Percentiles rank a stretch among this genome's conserved stretches.
Conservation (phyloP, 2,329 filamentous ascomycete species). For the Epichloe uncinata region DNA sequence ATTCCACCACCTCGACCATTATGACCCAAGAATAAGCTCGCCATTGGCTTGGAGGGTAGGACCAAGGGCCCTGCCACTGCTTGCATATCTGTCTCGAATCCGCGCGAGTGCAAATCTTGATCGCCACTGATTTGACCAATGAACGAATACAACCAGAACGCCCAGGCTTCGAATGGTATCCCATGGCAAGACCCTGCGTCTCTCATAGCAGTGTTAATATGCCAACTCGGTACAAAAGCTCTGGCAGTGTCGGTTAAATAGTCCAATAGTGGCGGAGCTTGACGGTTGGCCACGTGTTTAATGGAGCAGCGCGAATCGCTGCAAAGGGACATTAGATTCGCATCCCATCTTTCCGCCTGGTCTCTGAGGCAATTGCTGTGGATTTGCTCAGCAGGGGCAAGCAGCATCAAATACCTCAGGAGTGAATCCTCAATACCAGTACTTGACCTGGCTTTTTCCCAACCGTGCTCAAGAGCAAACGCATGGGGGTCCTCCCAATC, state of each 20-base stretch:
- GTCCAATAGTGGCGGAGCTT: slow-evolving; percentile 21
- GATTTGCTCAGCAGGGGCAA: slow-evolving; percentile 17
- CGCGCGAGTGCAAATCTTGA: slow-evolving; percentile 16
- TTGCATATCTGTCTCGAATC: slow-evolving; percentile 12
- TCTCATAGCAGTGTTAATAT: slow-evolving; percentile 15
- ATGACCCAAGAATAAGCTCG: slow-evolving; percentile 25
- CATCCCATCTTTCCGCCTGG: slow-evolving; percentile 20
- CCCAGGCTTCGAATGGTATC: slow-evolving; percentile 25
- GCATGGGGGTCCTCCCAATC: slow-evolving; percentile 22
- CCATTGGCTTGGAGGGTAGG: slow-evolving; percentile 25
- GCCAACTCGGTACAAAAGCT: slow-evolving; percentile 17
- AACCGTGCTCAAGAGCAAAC: slow-evolving; percentile 17
- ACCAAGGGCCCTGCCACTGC: slow-evolving; percentile 23
- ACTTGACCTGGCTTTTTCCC: slow-evolving; percentile 17
- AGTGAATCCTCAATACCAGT: slow-evolving; percentile 19
- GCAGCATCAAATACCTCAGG: slow-evolving; percentile 22
- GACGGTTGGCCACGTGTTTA: slow-evolving; percentile 16
- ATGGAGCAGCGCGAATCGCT: slow-evolving; percentile 20
- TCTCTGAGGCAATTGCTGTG: slow-evolving; percentile 12
- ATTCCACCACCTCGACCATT: slow-evolving; percentile 21
- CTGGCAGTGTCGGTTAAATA: slow-evolving; percentile 22
- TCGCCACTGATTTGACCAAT: slow-evolving; percentile 25
- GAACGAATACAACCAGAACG: slow-evolving; percentile 28
- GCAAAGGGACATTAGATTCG: slow-evolving; percentile 21
- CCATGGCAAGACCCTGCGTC: slow-evolving; percentile 20